Evolutionary conservation across 768 basidiomycete species (phyloP), one percentile per base, ranked within the genome.

Genomic region (Cystofilobasidium ferigula): DNA sequence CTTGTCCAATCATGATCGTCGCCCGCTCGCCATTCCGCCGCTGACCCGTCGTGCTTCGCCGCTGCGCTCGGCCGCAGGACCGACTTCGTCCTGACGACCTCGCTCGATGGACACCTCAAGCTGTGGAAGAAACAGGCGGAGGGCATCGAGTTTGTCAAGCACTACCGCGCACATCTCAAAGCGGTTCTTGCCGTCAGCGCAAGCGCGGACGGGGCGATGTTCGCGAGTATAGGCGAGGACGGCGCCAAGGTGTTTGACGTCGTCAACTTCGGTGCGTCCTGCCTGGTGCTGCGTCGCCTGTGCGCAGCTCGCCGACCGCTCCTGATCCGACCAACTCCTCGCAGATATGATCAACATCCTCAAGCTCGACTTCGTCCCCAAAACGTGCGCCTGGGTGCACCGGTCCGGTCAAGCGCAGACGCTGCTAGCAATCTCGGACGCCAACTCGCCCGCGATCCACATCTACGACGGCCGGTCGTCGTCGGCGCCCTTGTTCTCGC

Each of bases 291-390:
- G n/a, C n/a, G n/a, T n/a, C n/a, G n/a, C n/a, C 7, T 51, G 56
- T 22, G 35, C 64, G 24, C 40, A 58, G n/a, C 32, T 38, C 24
- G 24, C 64, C 69, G 34, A 32, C 57, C 24, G 9, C 13, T 20
- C 2, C 1, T 13, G 24, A 22, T 9, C 32, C 22, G 30, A 18
- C 12, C n/a, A 18, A 40, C 57, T 9, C 38, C 54, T 62, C 43
- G 53, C 71, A 97, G 94, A 99, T 75, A 97, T 98, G 94, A 98
- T 98, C 72, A 98, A 95, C 75, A 95, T 97, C 76, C 83, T 99
- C 69, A 89, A 90, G 73, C 80, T 99, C 58, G 86, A 83, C 1
- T 98, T 84, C 73, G 82, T 80, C 24, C 95, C 95, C 13, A 85
- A 86, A 69, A 81, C 89, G 14, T 94, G 90, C 72, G 93, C 90